Base-by-base conservation (phyloP, 2,329 filamentous ascomycete genomes). In the Xylaria sp. region DNA sequence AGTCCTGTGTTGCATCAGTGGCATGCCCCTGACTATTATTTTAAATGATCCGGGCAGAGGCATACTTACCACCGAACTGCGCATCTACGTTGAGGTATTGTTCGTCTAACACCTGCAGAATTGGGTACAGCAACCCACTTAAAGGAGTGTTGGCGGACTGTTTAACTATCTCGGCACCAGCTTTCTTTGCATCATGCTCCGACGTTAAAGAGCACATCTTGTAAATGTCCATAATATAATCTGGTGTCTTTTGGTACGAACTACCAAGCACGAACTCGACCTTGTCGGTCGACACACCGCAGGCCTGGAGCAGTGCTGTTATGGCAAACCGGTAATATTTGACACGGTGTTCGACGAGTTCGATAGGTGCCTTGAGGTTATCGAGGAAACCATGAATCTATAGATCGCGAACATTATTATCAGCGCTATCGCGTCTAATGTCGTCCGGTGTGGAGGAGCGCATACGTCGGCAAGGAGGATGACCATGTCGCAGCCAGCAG, bases 161-260 rank as follows among this genome's bases (percentile, higher is more conserved):
- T 85, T 98, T 98, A 72, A 99, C 95, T 8, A 98, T 89, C 81
- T 98, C 96, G 1, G 93, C 92, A 45, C 95, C 95, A 0, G 95
- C 94, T 81, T 93, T 96, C 81, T 94, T 93, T 18, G 94, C 93
- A 76, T 78, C 78, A 13, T 75, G 75, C 70, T 76, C 76, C 43
- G 72, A 96, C 90, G 77, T 94, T 89, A 81, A 94, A 89, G 15
- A 90, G 53, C 86, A 87, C 72, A 98, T 79, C 77, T 91, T 89
- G 82, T 94, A 95, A 39, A 97, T 82, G 78, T 98, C 95, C 92
- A 97, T 96, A 68, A 90, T 88, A 82, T 97, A 98, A 48, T 89
- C 86, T 28, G 85, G 77, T 66, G 80, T 86, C 75, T 86, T 88
- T 78, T 97, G 94, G 87, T 97, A 97, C 58, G 87, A 90, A 75